These are phyloP conservation scores for Mucor sp. DNA, from an alignment of 371 early-diverging fungal species.

Conservation along the genomic window DNA sequence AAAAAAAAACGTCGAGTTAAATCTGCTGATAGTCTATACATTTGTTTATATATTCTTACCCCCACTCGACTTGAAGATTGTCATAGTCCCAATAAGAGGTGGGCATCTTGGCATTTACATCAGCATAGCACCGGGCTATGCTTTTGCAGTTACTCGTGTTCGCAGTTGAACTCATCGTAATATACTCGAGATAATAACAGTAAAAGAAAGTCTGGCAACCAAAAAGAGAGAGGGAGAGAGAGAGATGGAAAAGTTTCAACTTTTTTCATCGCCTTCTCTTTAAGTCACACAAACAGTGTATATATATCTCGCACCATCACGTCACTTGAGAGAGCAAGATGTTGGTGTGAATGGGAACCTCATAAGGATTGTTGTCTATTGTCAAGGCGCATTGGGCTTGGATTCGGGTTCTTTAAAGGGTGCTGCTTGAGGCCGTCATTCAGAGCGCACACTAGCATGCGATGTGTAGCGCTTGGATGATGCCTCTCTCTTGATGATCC, in stretches of 20 bases:
- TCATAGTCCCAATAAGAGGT: slow-evolving; percentile 97
- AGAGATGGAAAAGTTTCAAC: neutral
- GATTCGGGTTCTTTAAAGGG: neutral
- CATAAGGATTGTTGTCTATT: neutral
- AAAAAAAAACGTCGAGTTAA: neutral
- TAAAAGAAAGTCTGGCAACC: neutral
- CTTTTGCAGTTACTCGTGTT: slow-evolving; percentile 35
- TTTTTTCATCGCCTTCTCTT: neutral
- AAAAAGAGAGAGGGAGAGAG: too few species aligned
- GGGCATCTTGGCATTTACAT: slow-evolving; percentile 84
- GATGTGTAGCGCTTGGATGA: neutral
- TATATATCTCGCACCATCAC: neutral
- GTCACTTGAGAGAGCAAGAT: neutral
- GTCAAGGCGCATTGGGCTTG: too few species aligned
- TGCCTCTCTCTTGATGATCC: neutral
- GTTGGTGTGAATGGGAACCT: too few species aligned
- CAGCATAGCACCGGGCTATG: slow-evolving; percentile 85
- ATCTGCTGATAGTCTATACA: neutral
- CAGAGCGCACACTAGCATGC: too few species aligned
- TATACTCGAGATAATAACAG: neutral
- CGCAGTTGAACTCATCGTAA: slow-evolving; percentile 10
- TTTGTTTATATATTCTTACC: slow-evolving; percentile 48
- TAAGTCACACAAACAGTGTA: slow-evolving; percentile 10
- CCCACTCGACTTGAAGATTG: slow-evolving; percentile 84
- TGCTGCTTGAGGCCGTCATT: too few species aligned